Base-by-base conservation (phyloP, 768 basidiomycete genomes). In the Boletellus ananas region DNA sequence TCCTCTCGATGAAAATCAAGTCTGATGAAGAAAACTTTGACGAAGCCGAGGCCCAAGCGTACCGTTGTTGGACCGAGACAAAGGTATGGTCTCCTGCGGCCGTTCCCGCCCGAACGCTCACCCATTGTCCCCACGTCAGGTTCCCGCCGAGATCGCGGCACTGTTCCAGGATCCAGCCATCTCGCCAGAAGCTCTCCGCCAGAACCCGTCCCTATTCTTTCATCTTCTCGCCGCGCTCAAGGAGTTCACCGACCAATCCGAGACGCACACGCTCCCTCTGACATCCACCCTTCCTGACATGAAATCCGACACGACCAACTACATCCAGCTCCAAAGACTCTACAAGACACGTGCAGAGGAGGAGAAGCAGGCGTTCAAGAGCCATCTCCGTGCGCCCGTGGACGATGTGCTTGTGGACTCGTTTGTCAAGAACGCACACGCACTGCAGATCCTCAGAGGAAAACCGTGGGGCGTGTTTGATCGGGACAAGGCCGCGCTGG, bases 11-110 rank as follows among this genome's bases (percentile, higher is more conserved):
- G 75, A 83, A 84, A 59, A 63, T 78, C 50, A 92, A 91, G 60
- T 58, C 70, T 0, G 96, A 99, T 63, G 93, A 98, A 63, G 96
- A 99, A 74, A 99, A 98, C 70, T 94, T 94, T 63, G 95, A 96
- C 52, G 95, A 98, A 68, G 95, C 94, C 2, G 80, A 87, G 60
- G 77, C 86, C 7, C 90, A 96, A 64, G 90, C 88, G 0, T 94
- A 90, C 66, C 83, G 89, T 23, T 80, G 80, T 47, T 94, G 84
- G 84, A 80, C 80, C 0, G 72, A 72, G 46, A 78, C 79, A 18
- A 72, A 70, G 39, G 79, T 78, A 47, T 14, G 58, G 14, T 20
- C 8, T 9, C n/a, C 9, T 13, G 23, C n/a, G n/a, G 21, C 14
- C 13, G 2, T 20, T n/a, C 16, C 20, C 5, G 21, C 20, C 27